phyloP scores from a whole-genome alignment of 805 yeast genomes.

The Yarrowia divulgata region DNA sequence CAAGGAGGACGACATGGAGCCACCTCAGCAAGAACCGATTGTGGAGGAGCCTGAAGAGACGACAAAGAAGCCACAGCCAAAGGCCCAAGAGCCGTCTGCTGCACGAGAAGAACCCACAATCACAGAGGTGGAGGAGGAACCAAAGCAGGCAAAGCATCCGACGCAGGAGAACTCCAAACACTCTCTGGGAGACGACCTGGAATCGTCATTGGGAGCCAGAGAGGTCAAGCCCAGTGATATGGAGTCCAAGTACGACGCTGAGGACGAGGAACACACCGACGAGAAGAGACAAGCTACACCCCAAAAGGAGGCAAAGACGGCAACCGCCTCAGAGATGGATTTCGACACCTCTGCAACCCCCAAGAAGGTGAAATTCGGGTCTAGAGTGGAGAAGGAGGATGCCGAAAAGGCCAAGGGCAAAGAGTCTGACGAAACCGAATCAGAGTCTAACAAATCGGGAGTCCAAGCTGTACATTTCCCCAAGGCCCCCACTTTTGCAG shows the following conservation, averaged over 20 bases:
- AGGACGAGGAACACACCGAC: background rate
- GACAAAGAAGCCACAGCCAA: background rate
- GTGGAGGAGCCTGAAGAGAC: background rate
- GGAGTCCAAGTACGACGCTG: constrained; percentile 10
- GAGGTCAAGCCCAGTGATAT: constrained; percentile 22
- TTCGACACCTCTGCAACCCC: constrained; percentile 10
- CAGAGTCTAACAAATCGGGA: background rate
- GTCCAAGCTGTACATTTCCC: constrained; percentile 20
- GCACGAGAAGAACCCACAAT: background rate
- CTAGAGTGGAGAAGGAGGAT: background rate
- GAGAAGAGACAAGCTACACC: background rate
- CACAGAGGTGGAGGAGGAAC: background rate
- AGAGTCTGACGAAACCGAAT: background rate
- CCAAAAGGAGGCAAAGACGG: constrained; percentile 6
- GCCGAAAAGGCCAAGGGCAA: background rate
- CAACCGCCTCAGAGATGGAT: constrained; percentile 18
- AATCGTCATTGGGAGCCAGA: constrained; percentile 20
- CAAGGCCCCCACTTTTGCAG: constrained; percentile 12
- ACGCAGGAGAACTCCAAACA: background rate
- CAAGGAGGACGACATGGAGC: constrained; percentile 49
- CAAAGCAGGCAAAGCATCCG: background rate
- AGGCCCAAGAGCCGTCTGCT: too few relatives aligned
- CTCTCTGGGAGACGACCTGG: constrained; percentile 6
- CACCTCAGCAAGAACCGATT: background rate
- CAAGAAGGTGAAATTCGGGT: constrained; percentile 23